These are phyloP conservation scores for Calocybe indica DNA, from an alignment of 768 basidiomycete species.

Conservation along the genomic window DNA sequence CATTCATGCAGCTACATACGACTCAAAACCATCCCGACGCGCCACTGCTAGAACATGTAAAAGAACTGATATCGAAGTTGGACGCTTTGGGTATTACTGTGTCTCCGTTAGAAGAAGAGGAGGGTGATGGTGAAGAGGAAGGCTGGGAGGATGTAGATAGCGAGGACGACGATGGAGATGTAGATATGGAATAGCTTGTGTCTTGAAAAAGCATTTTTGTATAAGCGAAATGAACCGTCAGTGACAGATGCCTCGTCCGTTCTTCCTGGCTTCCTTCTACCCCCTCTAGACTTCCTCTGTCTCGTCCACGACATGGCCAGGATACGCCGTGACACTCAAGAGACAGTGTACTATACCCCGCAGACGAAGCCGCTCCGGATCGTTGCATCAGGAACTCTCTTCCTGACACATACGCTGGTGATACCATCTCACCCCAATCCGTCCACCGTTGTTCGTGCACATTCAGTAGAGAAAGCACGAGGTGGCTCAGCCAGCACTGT, in stretches of 20 bases:
- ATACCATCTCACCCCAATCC: slow-evolving; percentile 56
- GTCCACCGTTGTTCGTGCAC: slow-evolving; percentile 57
- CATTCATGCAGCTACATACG: slow-evolving; percentile 49
- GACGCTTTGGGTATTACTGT: slow-evolving; percentile 61
- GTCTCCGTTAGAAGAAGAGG: slow-evolving; percentile 52
- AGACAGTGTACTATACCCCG: slow-evolving; percentile 17
- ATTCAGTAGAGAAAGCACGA: slow-evolving; percentile 59
- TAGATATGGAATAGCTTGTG: slow-evolving; percentile 46
- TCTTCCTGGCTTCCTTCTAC: slow-evolving; percentile 2
- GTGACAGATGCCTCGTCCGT: background rate
- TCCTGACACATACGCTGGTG: slow-evolving; percentile 67
- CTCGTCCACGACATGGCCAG: slow-evolving; percentile 31
- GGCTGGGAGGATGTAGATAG: slow-evolving; percentile 55
- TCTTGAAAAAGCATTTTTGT: slow-evolving; percentile 15
- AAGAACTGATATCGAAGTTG: slow-evolving; percentile 66
- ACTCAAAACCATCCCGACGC: slow-evolving; percentile 71
- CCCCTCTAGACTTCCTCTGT: slow-evolving; percentile 7
- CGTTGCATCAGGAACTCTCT: slow-evolving; percentile 76
- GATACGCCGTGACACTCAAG: slow-evolving; percentile 37
- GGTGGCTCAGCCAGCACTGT: slow-evolving; percentile 70
- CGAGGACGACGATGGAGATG: slow-evolving; percentile 58
- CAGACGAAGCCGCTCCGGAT: slow-evolving; percentile 52
- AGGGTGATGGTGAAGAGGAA: slow-evolving; percentile 42
- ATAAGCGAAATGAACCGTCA: background rate
- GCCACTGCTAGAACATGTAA: slow-evolving; percentile 68